Evolutionary conservation across 257 asterid genomes (phyloP).

Genomic region (Fraxinus quadrangulata): DNA sequence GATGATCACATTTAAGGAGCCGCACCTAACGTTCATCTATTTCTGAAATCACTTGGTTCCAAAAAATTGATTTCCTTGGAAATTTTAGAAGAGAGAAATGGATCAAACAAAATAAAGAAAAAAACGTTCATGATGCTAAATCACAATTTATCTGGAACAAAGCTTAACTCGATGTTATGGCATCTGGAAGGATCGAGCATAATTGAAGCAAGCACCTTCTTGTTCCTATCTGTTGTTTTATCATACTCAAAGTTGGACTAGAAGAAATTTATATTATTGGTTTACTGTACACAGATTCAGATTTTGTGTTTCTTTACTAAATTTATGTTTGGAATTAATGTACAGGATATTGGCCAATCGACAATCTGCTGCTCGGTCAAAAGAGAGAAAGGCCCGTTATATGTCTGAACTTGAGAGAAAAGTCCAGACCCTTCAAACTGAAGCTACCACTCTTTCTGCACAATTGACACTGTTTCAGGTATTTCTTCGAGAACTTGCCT

Average conservation of each 20-base stretch:
- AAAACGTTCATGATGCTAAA: background rate
- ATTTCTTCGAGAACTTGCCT: background rate
- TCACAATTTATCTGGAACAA: background rate
- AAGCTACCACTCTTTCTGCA: slow-evolving; percentile 89
- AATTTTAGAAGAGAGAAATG: background rate
- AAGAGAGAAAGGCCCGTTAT: slow-evolving; percentile 82
- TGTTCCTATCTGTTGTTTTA: background rate
- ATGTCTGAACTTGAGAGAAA: slow-evolving; percentile 91
- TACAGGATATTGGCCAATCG: slow-evolving; percentile 89
- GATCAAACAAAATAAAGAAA: background rate
- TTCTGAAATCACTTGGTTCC: background rate
- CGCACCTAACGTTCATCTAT: background rate
- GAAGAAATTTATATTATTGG: background rate
- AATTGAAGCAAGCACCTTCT: background rate
- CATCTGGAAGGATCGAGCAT: background rate
- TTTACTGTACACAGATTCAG: background rate
- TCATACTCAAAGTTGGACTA: background rate
- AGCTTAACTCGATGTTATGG: background rate
- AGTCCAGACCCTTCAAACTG: slow-evolving; percentile 95
- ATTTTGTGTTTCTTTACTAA: background rate
- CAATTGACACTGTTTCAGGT: slow-evolving; percentile 83
- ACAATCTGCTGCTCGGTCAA: slow-evolving; percentile 92
- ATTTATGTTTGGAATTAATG: background rate
- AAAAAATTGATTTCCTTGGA: background rate
- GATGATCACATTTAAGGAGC: background rate